Conservation (phyloP, 2,329 filamentous ascomycete genomes). For the Emergomyces africanus region DNA sequence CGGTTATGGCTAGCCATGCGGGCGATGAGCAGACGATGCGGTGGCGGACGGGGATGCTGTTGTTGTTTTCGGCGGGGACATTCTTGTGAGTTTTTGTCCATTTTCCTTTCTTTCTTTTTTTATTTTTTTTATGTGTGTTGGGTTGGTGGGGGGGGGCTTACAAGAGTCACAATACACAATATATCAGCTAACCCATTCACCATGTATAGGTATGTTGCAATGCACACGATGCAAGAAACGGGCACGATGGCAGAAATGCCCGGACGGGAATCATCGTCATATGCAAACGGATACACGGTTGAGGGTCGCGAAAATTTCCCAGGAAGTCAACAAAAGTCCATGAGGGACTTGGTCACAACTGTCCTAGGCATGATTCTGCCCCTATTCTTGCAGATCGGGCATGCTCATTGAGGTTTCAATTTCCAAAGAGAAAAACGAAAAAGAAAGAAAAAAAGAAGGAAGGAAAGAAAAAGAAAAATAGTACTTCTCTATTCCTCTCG, state of each 20-base stretch:
- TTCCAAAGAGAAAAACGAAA: background rate
- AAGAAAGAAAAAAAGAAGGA: no score
- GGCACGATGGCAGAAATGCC: constrained; percentile 17
- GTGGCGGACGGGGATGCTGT: constrained; percentile 84
- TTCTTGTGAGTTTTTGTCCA: constrained; percentile 58
- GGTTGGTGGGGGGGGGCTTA: no score
- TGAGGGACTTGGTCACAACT: constrained; percentile 33
- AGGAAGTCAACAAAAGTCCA: constrained; percentile 26
- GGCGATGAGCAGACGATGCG: constrained; percentile 48
- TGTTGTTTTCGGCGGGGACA: constrained; percentile 92
- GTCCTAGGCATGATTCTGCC: constrained; percentile 37
- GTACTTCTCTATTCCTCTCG: background rate
- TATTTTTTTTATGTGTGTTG: background rate
- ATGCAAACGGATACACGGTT: constrained; percentile 28
- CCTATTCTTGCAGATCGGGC: constrained; percentile 35
- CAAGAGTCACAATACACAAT: background rate
- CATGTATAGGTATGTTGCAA: constrained; percentile 68
- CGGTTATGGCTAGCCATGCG: constrained; percentile 46
- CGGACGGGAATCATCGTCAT: constrained; percentile 18
- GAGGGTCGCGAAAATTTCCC: constrained; percentile 24
- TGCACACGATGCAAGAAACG: constrained; percentile 91
- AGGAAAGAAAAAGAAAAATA: background rate
- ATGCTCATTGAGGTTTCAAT: constrained; percentile 26
- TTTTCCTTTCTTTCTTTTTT: background rate
- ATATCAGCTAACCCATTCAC: background rate